Evolutionary conservation across 2,329 filamentous ascomycete genomes (phyloP), one percentile per base, ranked within the genome.

Genomic region (Hypoxylon sp.): DNA sequence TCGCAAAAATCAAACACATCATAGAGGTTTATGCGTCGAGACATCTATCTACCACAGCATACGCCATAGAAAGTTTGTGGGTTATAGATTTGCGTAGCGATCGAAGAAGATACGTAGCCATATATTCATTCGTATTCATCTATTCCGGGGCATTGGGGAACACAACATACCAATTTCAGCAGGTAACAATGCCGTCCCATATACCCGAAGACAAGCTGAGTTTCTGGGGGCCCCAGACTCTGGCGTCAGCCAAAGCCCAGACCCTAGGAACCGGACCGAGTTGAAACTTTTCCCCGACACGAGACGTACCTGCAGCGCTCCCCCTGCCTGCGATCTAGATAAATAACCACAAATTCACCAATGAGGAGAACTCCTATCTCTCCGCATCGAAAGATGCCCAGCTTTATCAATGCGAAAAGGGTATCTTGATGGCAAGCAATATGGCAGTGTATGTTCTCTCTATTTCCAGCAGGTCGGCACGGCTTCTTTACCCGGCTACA

Each of bases 291-390:
- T 46, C 48, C 61, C 54, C 53, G 55, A 58, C 55, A 60, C 57
- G 52, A 56, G 51, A 55, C 49, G 64, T 66, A 66, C 64, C 64
- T 66, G 64, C 64, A 62, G 61, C 49, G 55, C 23, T 37, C 59
- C n/a, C 63, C 62, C 59, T 63, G 63, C 44, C 35, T 47, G 38
- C 50, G 60, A 63, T 65, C 63, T 65, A 38, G n/a, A n/a, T n/a
- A 25, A 43, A 34, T 48, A 44, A 45, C 25, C 34, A 48, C 51
- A 27, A 36, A 41, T 35, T 30, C 42, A 19, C 56, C 56, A 59
- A 59, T 59, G 27, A 52, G 21, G 15, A 42, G n/a, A 12, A 17
- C 21, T 27, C 13, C 36, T 7, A 9, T 25, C 46, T 51, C 56
- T 59, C 56, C 52, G 53, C 56, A 57, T 56, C 51, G 36, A 51